These are phyloP conservation scores for Schwanniomyces vanrijiae DNA, from an alignment of 805 yeast genomes.

Conservation along the genomic window DNA sequence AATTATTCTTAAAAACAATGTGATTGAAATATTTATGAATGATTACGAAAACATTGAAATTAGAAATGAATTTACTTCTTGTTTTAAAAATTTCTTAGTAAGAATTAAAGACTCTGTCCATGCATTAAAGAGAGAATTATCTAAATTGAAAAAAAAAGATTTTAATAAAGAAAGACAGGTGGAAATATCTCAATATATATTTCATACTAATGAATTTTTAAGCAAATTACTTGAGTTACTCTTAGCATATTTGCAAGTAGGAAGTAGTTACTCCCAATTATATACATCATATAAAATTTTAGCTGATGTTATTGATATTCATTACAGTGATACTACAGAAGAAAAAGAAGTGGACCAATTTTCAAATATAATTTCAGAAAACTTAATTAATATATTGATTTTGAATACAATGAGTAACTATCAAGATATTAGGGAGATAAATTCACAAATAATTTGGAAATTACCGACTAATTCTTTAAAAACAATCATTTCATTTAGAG, in stretches of 20 bases:
- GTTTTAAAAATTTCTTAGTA: slow-evolving; percentile 59
- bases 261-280: slow-evolving; percentile 43
- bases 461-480: slow-evolving; percentile 32
- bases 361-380: slow-evolving; percentile 12
- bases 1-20: slow-evolving; percentile 35
- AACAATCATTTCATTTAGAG: slow-evolving; percentile 13
- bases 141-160: slow-evolving; percentile 34
- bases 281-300: slow-evolving; percentile 13
- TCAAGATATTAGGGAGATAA: slow-evolving; percentile 66
- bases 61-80: slow-evolving; percentile 63
- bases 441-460: slow-evolving; percentile 47
- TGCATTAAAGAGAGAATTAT: slow-evolving; percentile 38
- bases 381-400: slow-evolving; percentile 48
- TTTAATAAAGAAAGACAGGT: slow-evolving; percentile 10
- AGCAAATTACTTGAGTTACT: slow-evolving; percentile 22
- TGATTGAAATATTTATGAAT: slow-evolving; percentile 52
- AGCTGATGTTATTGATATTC: slow-evolving; percentile 11
- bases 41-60: slow-evolving; percentile 63
- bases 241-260: slow-evolving; percentile 50
- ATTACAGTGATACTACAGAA: slow-evolving; percentile 6
- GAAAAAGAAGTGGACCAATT: background rate
- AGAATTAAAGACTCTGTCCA: slow-evolving; percentile 72
- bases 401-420: slow-evolving; percentile 69
- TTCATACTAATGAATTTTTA: slow-evolving; percentile 5
- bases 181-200: slow-evolving; percentile 2